Evolutionary conservation across 2,329 filamentous ascomycete genomes (phyloP).

Genomic region (Zymoseptoria pseudotritici): DNA sequence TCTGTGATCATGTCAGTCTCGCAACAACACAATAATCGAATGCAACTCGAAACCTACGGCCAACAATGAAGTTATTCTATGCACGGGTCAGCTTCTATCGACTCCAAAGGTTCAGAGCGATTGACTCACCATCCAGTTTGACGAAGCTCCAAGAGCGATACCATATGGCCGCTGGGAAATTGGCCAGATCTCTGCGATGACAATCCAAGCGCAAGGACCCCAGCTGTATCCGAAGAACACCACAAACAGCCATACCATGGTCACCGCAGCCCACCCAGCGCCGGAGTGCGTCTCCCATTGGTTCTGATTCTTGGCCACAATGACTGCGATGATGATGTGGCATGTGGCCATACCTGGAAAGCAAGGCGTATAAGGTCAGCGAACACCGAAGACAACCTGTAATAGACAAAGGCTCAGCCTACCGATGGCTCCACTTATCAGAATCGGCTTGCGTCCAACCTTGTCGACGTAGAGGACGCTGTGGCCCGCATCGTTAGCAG

Average conservation of each 20-base stretch:
- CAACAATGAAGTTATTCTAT: constrained; percentile 58
- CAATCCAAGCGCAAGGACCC: constrained; percentile 63
- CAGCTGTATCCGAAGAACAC: constrained; percentile 57
- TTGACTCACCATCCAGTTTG: constrained; percentile 34
- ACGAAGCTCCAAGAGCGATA: constrained; percentile 55
- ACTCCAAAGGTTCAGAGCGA: constrained; percentile 33
- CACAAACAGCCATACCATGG: constrained; percentile 68
- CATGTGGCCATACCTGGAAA: constrained; percentile 34
- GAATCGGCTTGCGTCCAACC: constrained; percentile 35
- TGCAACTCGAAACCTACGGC: constrained; percentile 29
- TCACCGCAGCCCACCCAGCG: constrained; percentile 63
- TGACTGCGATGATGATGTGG: constrained; percentile 47
- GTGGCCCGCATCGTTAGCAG: not conserved
- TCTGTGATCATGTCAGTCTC: not conserved
- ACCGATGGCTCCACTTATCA: constrained; percentile 31
- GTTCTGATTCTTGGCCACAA: constrained; percentile 57
- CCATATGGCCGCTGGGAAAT: constrained; percentile 63
- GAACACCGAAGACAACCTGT: too few relatives aligned
- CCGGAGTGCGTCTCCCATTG: constrained; percentile 50
- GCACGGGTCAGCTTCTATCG: constrained; percentile 2
- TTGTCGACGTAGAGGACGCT: constrained; percentile 57
- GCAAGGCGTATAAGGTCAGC: too few relatives aligned
- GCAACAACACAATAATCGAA: not conserved
- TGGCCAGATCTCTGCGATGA: constrained; percentile 69
- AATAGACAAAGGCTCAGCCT: too few relatives aligned